These are phyloP conservation scores for Porphyra umbilicalis DNA, from an alignment of 31 red algal genomes.

Conservation along the genomic window DNA sequence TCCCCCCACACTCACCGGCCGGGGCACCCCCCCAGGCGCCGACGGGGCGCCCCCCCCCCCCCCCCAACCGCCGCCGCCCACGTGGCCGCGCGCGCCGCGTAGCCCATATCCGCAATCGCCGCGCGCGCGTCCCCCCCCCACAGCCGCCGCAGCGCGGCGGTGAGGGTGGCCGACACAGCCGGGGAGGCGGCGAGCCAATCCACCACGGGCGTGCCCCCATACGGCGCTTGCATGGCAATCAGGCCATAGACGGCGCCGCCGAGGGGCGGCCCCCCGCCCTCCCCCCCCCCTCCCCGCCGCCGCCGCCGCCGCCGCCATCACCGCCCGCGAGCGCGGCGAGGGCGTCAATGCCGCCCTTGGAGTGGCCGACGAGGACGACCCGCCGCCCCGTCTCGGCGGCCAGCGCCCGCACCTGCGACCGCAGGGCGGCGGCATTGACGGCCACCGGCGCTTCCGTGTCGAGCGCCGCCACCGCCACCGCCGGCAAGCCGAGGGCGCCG, in stretches of 20 bases:
- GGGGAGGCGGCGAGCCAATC: conserved; percentile 37
- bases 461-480: conserved; percentile 18
- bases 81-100: conserved; percentile 17
- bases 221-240: conserved; percentile 61
- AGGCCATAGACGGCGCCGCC: conserved; percentile 39
- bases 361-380: conserved; percentile 47
- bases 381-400: not conserved
- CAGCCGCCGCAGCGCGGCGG: conserved; percentile 19
- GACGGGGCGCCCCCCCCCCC: not conserved
- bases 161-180: conserved; percentile 26
- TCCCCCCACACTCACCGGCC: too few species aligned
- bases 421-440: conserved; percentile 37
- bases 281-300: too few species aligned
- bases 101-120: conserved; percentile 46
- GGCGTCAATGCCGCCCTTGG: conserved; percentile 58
- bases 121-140: conserved; percentile 39
- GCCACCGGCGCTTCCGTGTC: conserved; percentile 58
- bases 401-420: not conserved
- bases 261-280: not conserved
- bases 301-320: not conserved
- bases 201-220: conserved; percentile 51
- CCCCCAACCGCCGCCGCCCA: not conserved
- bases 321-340: conserved; percentile 9
- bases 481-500: conserved; percentile 19
- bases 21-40: too few species aligned